phyloP scores from a whole-genome alignment of 2,329 filamentous ascomycete genomes.

The Colletotrichum endophyticum region DNA sequence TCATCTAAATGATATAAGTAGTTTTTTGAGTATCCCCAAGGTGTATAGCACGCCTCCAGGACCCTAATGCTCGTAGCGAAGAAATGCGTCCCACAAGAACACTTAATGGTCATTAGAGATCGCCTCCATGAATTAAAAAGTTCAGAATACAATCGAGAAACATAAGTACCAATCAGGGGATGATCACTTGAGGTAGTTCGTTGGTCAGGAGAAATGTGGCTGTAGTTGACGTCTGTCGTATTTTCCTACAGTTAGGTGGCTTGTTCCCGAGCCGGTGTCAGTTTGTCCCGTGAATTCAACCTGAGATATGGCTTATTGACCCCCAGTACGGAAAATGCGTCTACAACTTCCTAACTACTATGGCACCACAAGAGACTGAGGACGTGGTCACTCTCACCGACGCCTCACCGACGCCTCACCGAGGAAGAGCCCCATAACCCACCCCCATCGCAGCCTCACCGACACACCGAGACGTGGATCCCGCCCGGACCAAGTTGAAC shows the following conservation, averaged over 20 bases:
- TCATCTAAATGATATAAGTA: too few relatives aligned
- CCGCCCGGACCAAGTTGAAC: not conserved
- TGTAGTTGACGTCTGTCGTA: rapidly evolving
- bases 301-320: rapidly evolving
- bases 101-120: too few relatives aligned
- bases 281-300: not conserved
- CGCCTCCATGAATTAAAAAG: too few relatives aligned
- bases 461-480: not conserved
- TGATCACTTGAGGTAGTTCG: not conserved
- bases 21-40: too few relatives aligned
- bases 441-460: not conserved
- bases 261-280: rapidly evolving
- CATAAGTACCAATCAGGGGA: not conserved
- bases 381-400: not conserved
- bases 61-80: too few relatives aligned
- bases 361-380: not conserved
- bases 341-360: too few relatives aligned
- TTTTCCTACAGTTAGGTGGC: not conserved
- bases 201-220: not conserved
- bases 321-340: rapidly evolving
- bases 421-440: not conserved
- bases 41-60: too few relatives aligned
- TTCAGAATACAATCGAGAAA: too few relatives aligned
- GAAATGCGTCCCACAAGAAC: too few relatives aligned
- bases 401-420: not conserved